Evolutionary conservation across 495 filamentous ascomycete genomes (phyloP).

Genomic region (Hypomontagnella monticulosa): DNA sequence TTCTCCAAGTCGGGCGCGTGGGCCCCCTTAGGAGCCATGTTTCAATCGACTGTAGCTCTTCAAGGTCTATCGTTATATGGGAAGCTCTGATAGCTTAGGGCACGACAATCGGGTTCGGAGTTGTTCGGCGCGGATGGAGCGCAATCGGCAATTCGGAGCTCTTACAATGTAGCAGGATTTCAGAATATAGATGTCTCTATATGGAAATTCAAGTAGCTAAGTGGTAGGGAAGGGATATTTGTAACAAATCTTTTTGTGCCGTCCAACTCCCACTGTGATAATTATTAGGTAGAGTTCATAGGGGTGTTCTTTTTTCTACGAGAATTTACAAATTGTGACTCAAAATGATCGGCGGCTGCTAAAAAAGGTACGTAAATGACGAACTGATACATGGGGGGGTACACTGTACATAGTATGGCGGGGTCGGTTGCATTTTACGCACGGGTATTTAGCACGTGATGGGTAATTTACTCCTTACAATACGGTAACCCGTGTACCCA

Average conservation of each 20-base stretch:
- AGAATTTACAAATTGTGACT: slow-evolving; percentile 16
- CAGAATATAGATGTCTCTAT: neutral
- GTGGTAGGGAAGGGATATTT: neutral
- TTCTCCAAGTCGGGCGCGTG: slow-evolving; percentile 75
- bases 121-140: slow-evolving; percentile 25
- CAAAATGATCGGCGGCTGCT: slow-evolving; percentile 16
- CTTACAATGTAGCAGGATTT: neutral
- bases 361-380: slow-evolving; percentile 15
- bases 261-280: neutral
- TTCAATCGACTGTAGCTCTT: neutral
- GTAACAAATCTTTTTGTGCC: neutral
- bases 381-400: neutral
- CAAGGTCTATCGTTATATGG: neutral
- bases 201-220: neutral
- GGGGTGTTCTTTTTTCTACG: neutral
- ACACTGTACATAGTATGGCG: slow-evolving; percentile 12
- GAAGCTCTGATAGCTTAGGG: slow-evolving; percentile 8
- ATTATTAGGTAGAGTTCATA: neutral
- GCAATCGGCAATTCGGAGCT: neutral
- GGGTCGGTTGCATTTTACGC: slow-evolving; percentile 33
- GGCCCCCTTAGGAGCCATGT: slow-evolving; percentile 55
- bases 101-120: slow-evolving; percentile 4
- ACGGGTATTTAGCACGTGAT: slow-evolving; percentile 33
- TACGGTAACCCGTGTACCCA: slow-evolving; percentile 1
- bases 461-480: slow-evolving; percentile 25